Conservation (phyloP, 805 yeast genomes). For the Wickerhamia fluorescens region DNA sequence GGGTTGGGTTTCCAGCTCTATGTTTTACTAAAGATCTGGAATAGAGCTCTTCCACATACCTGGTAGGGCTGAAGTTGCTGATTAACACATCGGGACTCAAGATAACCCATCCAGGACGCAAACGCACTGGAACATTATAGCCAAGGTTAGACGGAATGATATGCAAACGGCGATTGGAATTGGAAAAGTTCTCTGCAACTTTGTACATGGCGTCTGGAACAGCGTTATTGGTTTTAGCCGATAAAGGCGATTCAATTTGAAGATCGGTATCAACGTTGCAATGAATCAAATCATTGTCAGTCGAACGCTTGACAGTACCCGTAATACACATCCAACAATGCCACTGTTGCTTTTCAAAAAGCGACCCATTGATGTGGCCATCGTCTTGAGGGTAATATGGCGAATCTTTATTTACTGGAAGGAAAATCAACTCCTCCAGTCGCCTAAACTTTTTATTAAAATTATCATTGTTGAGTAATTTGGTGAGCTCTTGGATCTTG, state of each 20-base stretch:
- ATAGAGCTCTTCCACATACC: conserved; percentile 25
- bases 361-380: conserved; percentile 9
- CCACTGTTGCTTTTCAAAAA: conserved; percentile 77
- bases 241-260: conserved; percentile 46
- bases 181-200: conserved; percentile 84
- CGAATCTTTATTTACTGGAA: conserved; percentile 61
- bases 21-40: conserved; percentile 23
- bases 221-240: conserved; percentile 10
- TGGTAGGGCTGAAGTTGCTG: conserved; percentile 49
- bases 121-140: conserved; percentile 50
- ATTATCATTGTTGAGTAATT: conserved; percentile 40
- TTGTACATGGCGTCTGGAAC: conserved; percentile 69
- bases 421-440: conserved; percentile 82
- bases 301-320: conserved; percentile 83
- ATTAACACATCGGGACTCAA: conserved; percentile 77
- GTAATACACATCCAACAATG: conserved; percentile 98
- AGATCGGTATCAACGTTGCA: conserved; percentile 91
- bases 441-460: conserved; percentile 69
- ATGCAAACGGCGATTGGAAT: conserved; percentile 75
- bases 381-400: conserved; percentile 58
- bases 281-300: conserved; percentile 78
- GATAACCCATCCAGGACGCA: conserved; percentile 88
- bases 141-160: conserved; percentile 74
- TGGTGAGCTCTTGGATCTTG: conserved; percentile 57
- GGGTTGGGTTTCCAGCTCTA: conserved; percentile 28